phyloP scores from a whole-genome alignment of 805 yeast genomes.

The Priceomyces castillae region DNA sequence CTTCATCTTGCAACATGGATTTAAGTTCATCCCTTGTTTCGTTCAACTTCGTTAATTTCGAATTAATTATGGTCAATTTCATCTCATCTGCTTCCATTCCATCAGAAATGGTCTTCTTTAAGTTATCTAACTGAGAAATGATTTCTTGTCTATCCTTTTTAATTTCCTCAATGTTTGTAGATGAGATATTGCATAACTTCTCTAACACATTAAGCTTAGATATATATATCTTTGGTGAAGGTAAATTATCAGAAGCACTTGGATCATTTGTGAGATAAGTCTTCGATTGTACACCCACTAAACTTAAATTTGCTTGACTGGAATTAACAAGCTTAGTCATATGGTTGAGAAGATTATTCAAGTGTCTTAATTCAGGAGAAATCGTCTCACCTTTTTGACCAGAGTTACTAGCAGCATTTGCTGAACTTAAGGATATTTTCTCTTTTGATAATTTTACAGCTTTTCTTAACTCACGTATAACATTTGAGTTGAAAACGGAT shows the following conservation, averaged over 20 bases:
- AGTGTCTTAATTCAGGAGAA: constrained; percentile 30
- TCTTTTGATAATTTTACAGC: constrained; percentile 21
- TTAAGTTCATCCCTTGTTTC: constrained; percentile 31
- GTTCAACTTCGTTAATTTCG: constrained; percentile 25
- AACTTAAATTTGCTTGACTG: constrained; percentile 35
- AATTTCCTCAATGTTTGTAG: constrained; percentile 30
- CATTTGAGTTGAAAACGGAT: constrained; percentile 35
- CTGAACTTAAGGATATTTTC: constrained; percentile 8
- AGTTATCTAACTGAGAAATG: constrained; percentile 22
- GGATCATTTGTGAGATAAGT: constrained; percentile 36
- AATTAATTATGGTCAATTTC: constrained; percentile 28
- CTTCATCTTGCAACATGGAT: constrained; percentile 21
- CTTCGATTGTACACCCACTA: constrained; percentile 37
- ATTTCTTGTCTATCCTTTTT: constrained; percentile 26
- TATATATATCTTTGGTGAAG: constrained; percentile 36
- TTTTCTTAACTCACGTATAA: constrained; percentile 26
- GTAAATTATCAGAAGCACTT: constrained; percentile 33
- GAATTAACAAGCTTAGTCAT: constrained; percentile 25
- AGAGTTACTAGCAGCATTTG: background rate
- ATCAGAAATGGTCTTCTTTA: constrained; percentile 22
- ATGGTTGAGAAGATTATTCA: constrained; percentile 30
- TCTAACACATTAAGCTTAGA: constrained; percentile 39
- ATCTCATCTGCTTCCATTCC: constrained; percentile 32
- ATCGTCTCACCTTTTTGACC: constrained; percentile 9
- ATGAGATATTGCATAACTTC: constrained; percentile 33